Evolutionary conservation across 805 yeast genomes (phyloP).

Genomic region (Barnettozyma sp.): DNA sequence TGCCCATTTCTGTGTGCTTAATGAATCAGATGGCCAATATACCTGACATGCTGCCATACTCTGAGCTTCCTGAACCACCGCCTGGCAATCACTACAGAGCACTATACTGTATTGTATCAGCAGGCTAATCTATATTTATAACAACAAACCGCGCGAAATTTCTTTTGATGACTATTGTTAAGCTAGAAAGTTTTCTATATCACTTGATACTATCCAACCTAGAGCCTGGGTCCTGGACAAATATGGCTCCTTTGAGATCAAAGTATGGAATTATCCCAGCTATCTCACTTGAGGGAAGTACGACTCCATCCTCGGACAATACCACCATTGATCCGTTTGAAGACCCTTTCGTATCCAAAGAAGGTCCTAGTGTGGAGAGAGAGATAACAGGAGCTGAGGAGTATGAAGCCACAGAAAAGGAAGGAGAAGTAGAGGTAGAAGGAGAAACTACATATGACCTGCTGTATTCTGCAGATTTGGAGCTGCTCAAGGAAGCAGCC

Average conservation of each 20-base stretch:
- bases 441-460: too few relatives aligned
- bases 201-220: background rate
- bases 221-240: background rate
- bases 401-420: background rate
- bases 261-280: constrained; percentile 9
- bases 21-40: constrained; percentile 29
- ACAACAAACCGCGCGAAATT: too few relatives aligned
- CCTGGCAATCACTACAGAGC: too few relatives aligned
- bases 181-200: background rate
- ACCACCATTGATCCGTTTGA: constrained; percentile 1
- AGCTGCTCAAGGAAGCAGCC: too few relatives aligned
- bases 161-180: background rate
- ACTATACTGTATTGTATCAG: background rate
- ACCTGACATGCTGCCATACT: too few relatives aligned
- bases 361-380: too few relatives aligned
- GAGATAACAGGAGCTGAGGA: too few relatives aligned
- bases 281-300: constrained; percentile 6
- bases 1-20: constrained; percentile 11
- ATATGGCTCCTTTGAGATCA: background rate
- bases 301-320: too few relatives aligned
- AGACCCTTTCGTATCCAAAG: background rate
- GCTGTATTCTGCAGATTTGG: too few relatives aligned
- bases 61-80: too few relatives aligned
- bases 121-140: background rate
- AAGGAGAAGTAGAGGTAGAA: background rate